Evolutionary conservation across 164 flowering plant species (phyloP), one percentile per base, ranked within the genome.

Genomic region (Saururus chinensis): DNA sequence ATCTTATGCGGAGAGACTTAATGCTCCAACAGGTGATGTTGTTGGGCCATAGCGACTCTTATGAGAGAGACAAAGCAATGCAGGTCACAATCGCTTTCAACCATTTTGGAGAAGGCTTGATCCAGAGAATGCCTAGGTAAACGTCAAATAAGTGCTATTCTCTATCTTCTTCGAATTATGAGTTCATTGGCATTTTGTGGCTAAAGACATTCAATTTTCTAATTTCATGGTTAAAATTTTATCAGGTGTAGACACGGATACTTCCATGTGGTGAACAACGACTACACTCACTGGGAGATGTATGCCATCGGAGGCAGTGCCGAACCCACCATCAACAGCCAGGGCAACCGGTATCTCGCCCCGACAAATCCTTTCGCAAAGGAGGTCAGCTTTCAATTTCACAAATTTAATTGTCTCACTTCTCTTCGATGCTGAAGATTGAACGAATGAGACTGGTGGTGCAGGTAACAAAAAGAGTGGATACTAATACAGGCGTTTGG

Each of bases 41-140:
- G 58, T 70, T 93, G 80, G 98, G 98, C 25, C 98, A 93, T 62
- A 87, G 96, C 60, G 98, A 93, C 63, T 79, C 91, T 16, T 93
- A 93, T 64, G 53, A 51, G 4, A 76, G 75, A 69, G 98, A 93
- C 80, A 93, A 86, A 81, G 75, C 56, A 17, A 93, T 93, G 98
- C 98, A 93, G 73, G 98, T 90, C 37, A 93, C 98, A 45, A 93
- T 93, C 61, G 98, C 97, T 26, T 92, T 76, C 80, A 92, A 92
- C 79, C 98, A 92, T 64, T 92, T 92, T 60, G 98, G 98, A 14
- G 85, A 77, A 71, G 97, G 97, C 61, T 92, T 92, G 53, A 88
- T 92, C 64, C 98, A 92, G 80, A 85, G 98, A 71, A 93, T 93
- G 98, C 98, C 98, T 45, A 88, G 98, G 98, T 89, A 82, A 57